Evolutionary conservation across 208 protist genomes (phyloP).

Genomic region (Leishmania braziliensis): DNA sequence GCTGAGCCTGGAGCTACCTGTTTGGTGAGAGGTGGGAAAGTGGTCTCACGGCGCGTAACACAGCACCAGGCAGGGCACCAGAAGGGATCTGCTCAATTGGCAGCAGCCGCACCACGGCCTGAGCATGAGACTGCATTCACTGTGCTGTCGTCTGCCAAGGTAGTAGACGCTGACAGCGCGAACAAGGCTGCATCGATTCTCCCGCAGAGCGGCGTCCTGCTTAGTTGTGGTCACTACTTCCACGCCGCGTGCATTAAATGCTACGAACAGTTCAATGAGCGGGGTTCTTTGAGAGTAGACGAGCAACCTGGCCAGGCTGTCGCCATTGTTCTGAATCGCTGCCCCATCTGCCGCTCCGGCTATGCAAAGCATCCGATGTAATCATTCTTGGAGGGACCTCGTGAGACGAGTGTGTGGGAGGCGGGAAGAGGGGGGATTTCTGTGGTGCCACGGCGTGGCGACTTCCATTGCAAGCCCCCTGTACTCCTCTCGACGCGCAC

Average conservation of each 20-base stretch:
- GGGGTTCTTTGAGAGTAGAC: constrained; percentile 29
- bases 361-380: constrained; percentile 80
- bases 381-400: background rate
- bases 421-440: background rate
- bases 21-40: background rate
- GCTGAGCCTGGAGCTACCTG: background rate
- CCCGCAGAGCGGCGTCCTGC: constrained; percentile 46
- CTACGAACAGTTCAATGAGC: constrained; percentile 80
- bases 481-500: background rate
- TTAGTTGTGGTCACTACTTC: constrained; percentile 88
- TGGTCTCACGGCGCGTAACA: background rate
- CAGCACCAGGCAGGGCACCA: background rate
- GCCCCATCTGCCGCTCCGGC: constrained; percentile 78
- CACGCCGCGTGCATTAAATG: constrained; percentile 68
- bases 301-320: constrained; percentile 4
- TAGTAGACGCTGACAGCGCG: background rate
- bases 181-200: background rate
- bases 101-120: background rate
- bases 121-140: background rate
- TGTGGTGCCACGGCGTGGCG: background rate
- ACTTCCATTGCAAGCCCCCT: background rate
- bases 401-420: background rate
- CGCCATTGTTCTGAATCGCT: constrained; percentile 35
- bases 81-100: background rate
- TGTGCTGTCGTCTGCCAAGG: background rate